Base-by-base conservation (phyloP, 192 early-diverging fungal species). In the Gigaspora rosea region DNA sequence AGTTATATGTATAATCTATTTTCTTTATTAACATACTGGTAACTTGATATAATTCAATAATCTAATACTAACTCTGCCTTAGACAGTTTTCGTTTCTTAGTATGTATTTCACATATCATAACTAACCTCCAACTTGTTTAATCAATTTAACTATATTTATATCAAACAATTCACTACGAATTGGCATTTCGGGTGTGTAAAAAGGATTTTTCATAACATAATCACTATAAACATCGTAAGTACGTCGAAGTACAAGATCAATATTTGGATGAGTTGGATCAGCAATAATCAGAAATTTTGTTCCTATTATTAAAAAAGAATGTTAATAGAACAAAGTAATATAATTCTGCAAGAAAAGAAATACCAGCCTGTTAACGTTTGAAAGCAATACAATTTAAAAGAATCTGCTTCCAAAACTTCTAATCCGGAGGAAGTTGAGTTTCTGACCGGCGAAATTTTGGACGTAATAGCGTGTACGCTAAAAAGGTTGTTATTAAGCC, bases 121-220 rank as follows among this genome's bases (percentile, higher is more conserved):
- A 13, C 22, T 71, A 71, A 20, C 83, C 83, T 46, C 79, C 76
- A 49, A 84, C 79, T 33, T 80, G 71, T 77, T 89, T 89, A 22
- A 93, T 89, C 33, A 93, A 82, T 80, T 91, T 92, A 22, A 81
- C 68, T 51, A 99, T 74, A 78, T 92, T 89, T 15, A 87, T 67
- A 81, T 99, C 97, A 88, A 99, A 99, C 78, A 96, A 86, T 73
- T 99, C 97, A 0, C 92, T 93, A 20, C 96, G 92, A 78, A 99
- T 96, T 33, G 97, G 97, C 97, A 99, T 99, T 80, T 99, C 97
- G 18, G 96, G 92, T 73, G 91, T 96, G 87, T 98, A 95, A 80
- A 99, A 99, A 49, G 97, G 97, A 79, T 97, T 99, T 87, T 99
- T 99, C 91, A 99, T 96, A 32, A 93, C 96, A 81, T 92, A 99